Base-by-base conservation (phyloP, 768 basidiomycete genomes). In the Hypholoma fasciculare region DNA sequence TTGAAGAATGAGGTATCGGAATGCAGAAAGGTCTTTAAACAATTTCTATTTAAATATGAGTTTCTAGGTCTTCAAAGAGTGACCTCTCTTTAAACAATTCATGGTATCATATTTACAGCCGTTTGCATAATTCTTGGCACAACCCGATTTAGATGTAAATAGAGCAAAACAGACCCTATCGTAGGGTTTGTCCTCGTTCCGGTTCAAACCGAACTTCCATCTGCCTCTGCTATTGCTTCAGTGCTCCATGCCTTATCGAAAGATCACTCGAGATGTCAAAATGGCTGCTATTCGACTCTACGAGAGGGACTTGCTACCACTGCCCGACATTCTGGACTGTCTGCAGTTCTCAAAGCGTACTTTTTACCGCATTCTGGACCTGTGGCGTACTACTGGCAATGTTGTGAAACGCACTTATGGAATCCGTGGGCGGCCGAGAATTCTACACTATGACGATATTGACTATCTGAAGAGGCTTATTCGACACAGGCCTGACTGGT, bases 341-440 rank as follows among this genome's bases (percentile, higher is more conserved):
- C 17, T 62, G 14, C 59, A 60, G 16, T 59, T 73, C 26, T 67
- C 64, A 14, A 40, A 54, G 30, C 16, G 59, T 1, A 72, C 66
- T 9, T 70, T 65, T 30, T 69, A 61, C 47, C 60, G 63, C 5
- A 61, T 70, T 13, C 52, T 64, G 13, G 40, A 55, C 14, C 65
- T 70, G 16, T 71, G 68, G 68, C 20, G 52, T 7, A 56, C 62
- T 17, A 74, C 71, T 38, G 70, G 71, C 1, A 67, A 72, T 53
- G 67, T 72, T 34, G 65, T 69, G 4, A 46, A 30, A n/a, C 57
- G 48, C 36, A 60, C 44, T 1, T 16, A 47, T 37, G 58, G 47
- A 7, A 19, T 49, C 13, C 54, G 37, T 48, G 62, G 65, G 11
- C 46, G 62, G 13, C 63, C 52, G 23, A 57, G 61, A 3, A 51